Evolutionary conservation across 2,329 filamentous ascomycete species (phyloP).

Genomic region (Fusarium longipes): DNA sequence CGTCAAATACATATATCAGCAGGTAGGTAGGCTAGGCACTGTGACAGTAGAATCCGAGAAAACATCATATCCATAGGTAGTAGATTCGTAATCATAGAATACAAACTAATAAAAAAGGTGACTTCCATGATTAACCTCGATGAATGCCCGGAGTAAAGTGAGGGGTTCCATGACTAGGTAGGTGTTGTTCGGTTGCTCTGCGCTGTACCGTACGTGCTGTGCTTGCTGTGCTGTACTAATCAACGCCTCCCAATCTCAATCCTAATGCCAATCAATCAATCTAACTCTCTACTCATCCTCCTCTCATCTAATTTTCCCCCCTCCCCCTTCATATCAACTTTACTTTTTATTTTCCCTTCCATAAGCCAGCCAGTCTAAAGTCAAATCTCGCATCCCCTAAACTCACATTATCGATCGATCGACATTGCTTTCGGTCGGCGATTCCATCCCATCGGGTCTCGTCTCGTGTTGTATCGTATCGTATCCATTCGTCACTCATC

Average conservation of each 20-base stretch:
- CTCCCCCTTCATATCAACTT: conserved; percentile 1
- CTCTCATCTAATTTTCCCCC: conserved; percentile 13
- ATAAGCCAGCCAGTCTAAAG: not conserved
- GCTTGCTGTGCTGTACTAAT: conserved; percentile 32
- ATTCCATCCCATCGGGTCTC: conserved; percentile 19
- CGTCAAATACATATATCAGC: not conserved
- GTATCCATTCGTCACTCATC: conserved; percentile 7
- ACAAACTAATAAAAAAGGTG: conserved; percentile 1
- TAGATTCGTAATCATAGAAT: not conserved
- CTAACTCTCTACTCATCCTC: conserved; percentile 27
- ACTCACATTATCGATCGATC: conserved; percentile 24
- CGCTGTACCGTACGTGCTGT: not conserved
- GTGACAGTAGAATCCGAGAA: not conserved
- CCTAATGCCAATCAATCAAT: conserved; percentile 10
- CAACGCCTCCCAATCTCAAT: conserved; percentile 41
- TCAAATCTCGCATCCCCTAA: conserved; percentile 4
- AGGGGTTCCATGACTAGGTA: not conserved
- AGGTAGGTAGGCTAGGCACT: not conserved
- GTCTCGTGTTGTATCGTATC: conserved; percentile 11
- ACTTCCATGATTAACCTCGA: not conserved
- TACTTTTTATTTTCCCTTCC: conserved; percentile 2
- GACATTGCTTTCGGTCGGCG: conserved; percentile 35
- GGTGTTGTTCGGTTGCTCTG: not conserved
- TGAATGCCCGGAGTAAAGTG: conserved; percentile 12
- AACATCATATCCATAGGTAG: not conserved